These are phyloP conservation scores for Metschnikowia reukaufii DNA, from an alignment of 805 yeast species.

Conservation along the genomic window DNA sequence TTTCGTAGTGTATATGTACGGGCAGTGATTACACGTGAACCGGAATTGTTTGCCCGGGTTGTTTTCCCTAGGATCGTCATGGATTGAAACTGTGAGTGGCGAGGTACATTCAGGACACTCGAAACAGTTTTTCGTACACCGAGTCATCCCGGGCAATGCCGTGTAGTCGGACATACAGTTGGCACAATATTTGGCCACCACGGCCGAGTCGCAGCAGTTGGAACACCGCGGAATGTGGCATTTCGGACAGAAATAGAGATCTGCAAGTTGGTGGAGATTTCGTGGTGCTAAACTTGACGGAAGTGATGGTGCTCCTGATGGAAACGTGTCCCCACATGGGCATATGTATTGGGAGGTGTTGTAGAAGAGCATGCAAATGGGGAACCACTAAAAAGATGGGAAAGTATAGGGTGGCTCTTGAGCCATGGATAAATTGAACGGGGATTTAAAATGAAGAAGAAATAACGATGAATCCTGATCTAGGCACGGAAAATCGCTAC, in stretches of 20 bases:
- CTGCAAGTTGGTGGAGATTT: slow-evolving; percentile 22
- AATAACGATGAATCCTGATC: too few species aligned
- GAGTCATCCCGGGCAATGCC: slow-evolving; percentile 18
- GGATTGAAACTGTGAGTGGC: slow-evolving; percentile 24
- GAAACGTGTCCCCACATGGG: slow-evolving; percentile 12
- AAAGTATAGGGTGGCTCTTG: too few species aligned
- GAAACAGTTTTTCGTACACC: slow-evolving; percentile 42
- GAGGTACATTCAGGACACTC: slow-evolving; percentile 38
- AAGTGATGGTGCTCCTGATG: slow-evolving; percentile 3
- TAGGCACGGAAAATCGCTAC: too few species aligned
- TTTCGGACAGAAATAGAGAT: slow-evolving; percentile 37
- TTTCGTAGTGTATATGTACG: slow-evolving; percentile 16
- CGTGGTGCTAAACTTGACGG: slow-evolving; percentile 3
- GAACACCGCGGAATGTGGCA: slow-evolving; percentile 34
- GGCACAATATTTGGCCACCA: slow-evolving; percentile 36
- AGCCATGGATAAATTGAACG: too few species aligned
- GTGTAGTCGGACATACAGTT: slow-evolving; percentile 39
- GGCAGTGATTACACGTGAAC: slow-evolving; percentile 17
- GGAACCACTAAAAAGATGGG: background rate
- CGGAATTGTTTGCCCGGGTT: slow-evolving; percentile 13
- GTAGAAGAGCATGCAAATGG: slow-evolving; percentile 11
- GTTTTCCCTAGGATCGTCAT: slow-evolving; percentile 16
- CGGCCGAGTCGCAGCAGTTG: slow-evolving; percentile 26
- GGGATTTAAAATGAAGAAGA: too few species aligned
- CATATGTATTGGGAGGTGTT: slow-evolving; percentile 16